phyloP scores from a whole-genome alignment of 164 flowering plant species.

The Chimonanthus praecox region DNA sequence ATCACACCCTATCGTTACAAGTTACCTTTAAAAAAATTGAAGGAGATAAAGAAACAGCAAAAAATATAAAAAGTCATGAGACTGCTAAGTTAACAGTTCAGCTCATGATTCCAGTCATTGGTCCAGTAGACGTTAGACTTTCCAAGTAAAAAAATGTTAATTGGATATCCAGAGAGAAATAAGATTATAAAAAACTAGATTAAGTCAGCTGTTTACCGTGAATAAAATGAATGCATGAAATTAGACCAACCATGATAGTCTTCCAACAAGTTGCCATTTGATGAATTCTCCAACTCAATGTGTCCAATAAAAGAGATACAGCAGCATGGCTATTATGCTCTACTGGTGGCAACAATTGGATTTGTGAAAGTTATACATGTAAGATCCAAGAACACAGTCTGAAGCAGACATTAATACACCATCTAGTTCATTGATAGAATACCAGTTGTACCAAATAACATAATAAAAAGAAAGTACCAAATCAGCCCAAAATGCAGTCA shows the following conservation, averaged over 20 bases:
- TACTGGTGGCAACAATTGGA: neutral
- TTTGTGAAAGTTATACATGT: neutral
- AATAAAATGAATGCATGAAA: neutral
- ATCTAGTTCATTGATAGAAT: neutral
- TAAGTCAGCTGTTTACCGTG: neutral
- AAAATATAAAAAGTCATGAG: too few species aligned
- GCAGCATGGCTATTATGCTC: neutral
- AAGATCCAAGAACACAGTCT: too few species aligned
- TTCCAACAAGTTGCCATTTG: neutral
- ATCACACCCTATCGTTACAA: too few species aligned
- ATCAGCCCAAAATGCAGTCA: neutral
- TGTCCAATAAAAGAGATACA: neutral
- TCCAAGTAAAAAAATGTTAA: too few species aligned
- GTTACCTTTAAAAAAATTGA: too few species aligned
- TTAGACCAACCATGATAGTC: neutral
- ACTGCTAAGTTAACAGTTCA: too few species aligned
- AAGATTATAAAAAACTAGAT: too few species aligned
- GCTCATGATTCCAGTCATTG: too few species aligned
- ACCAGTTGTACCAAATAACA: neutral
- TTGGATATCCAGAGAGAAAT: neutral
- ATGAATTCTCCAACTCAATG: neutral
- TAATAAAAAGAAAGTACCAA: neutral
- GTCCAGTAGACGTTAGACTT: too few species aligned
- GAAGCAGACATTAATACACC: neutral
- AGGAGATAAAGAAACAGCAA: too few species aligned